Evolutionary conservation across 345 rosid species (phyloP).

Genomic region (Lagerstroemia speciosa): DNA sequence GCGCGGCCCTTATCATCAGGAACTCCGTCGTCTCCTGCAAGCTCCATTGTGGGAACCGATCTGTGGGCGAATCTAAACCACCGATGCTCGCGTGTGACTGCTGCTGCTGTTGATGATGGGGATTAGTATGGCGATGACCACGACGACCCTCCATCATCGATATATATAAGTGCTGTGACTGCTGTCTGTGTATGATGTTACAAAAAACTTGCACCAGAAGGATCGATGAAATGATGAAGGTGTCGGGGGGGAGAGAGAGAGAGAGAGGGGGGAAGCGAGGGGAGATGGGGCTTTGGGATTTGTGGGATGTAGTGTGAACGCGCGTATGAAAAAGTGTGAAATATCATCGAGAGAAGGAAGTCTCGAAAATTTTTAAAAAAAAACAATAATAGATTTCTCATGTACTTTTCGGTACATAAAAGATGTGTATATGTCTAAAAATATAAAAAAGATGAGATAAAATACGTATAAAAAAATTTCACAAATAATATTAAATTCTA

Average conservation of each 20-base stretch:
- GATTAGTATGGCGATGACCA: conserved; percentile 39
- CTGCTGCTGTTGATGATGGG: conserved; percentile 28
- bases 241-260: no score
- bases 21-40: conserved; percentile 81
- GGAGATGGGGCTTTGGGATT: neutral
- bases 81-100: conserved; percentile 32
- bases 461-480: no score
- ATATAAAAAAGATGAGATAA: no score
- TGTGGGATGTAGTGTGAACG: conserved; percentile 5
- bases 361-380: no score
- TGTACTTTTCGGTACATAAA: no score
- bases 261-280: neutral
- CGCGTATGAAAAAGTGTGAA: no score
- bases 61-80: conserved; percentile 25
- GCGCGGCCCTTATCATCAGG: conserved; percentile 63
- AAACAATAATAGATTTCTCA: neutral
- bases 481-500: no score
- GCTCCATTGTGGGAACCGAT: conserved; percentile 98
- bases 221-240: neutral
- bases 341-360: no score
- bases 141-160: conserved; percentile 53
- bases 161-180: neutral
- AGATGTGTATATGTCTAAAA: no score
- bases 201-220: conserved; percentile 11
- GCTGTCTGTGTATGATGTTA: neutral